phyloP scores from a whole-genome alignment of 768 basidiomycete species.

The Boletellus sp. region DNA sequence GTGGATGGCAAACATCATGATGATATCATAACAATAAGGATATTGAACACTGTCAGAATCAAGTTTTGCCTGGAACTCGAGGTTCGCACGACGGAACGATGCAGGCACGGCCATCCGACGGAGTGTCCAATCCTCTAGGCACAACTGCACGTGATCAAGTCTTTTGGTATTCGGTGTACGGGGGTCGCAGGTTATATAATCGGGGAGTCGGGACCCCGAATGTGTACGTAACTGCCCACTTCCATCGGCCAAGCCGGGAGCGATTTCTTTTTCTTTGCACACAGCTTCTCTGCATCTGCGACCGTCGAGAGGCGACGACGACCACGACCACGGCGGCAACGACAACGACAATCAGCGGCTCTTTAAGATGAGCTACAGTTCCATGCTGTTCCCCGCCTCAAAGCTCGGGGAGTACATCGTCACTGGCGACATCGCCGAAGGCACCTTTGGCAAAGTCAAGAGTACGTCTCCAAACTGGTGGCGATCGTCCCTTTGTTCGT shows the following conservation, averaged over 20 bases:
- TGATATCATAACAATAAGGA: not conserved
- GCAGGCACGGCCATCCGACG: not conserved
- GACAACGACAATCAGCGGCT: conserved; percentile 8
- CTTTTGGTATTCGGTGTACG: not conserved
- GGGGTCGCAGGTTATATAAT: conserved; percentile 21
- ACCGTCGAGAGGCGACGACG: not conserved
- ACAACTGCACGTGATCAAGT: conserved; percentile 13
- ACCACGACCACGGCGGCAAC: conserved; percentile 13
- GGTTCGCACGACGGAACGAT: too few relatives aligned
- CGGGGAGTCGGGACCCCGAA: conserved; percentile 16
- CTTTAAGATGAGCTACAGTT: conserved; percentile 26
- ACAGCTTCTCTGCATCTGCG: not conserved
- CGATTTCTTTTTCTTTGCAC: conserved; percentile 19
- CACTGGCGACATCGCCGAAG: conserved; percentile 85
- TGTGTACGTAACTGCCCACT: conserved; percentile 18
- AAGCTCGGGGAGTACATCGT: conserved; percentile 92
- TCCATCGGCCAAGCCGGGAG: conserved; percentile 20
- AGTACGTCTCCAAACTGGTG: conserved; percentile 52
- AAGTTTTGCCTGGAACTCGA: not conserved
- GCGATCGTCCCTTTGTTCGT: conserved; percentile 12
- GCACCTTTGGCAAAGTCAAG: conserved; percentile 99
- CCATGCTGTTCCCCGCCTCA: conserved; percentile 47
- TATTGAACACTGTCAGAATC: not conserved
- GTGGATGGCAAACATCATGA: not conserved
- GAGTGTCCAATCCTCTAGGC: not conserved